A percentile compares a stretch with the other conserved stretches of the same genome.
Evolutionary conservation across 352 stramenopile genomes (phyloP).

Genomic region (Plasmopara muralis): DNA sequence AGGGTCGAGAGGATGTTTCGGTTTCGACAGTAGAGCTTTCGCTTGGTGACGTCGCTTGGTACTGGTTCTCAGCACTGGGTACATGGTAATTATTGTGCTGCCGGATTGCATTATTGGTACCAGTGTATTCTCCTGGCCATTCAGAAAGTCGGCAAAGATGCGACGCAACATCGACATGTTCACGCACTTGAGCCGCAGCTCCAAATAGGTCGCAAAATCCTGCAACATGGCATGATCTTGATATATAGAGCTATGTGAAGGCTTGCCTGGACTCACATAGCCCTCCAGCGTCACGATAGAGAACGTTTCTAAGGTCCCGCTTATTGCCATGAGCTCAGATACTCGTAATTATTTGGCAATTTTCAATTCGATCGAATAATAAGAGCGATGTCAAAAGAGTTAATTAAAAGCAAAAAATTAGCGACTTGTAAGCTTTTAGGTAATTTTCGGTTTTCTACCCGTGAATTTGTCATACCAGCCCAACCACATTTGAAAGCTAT

Average conservation of each 20-base stretch:
- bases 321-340: neutral
- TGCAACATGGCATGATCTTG: slow-evolving; percentile 37
- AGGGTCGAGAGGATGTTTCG: slow-evolving; percentile 16
- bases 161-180: slow-evolving; percentile 47
- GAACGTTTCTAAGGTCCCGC: neutral
- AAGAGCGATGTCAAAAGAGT: too few relatives aligned
- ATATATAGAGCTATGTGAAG: slow-evolving; percentile 18
- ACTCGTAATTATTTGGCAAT: too few relatives aligned
- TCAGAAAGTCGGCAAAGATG: slow-evolving; percentile 49
- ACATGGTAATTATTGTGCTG: slow-evolving; percentile 35
- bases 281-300: slow-evolving; percentile 29
- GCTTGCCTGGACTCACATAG: slow-evolving; percentile 17
- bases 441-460: neutral
- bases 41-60: slow-evolving; percentile 5
- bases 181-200: slow-evolving; percentile 35
- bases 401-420: neutral
- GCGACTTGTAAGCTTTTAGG: too few relatives aligned
- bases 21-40: slow-evolving; percentile 24
- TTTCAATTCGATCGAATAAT: too few relatives aligned
- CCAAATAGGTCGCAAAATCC: slow-evolving; percentile 48
- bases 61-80: slow-evolving; percentile 24
- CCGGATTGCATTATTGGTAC: slow-evolving; percentile 28
- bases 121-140: slow-evolving; percentile 40
- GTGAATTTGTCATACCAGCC: slow-evolving; percentile 3
- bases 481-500: slow-evolving; percentile 20